These are phyloP conservation scores for Clonostachys rosea DNA, from an alignment of 2,329 filamentous ascomycete species.

Conservation along the genomic window DNA sequence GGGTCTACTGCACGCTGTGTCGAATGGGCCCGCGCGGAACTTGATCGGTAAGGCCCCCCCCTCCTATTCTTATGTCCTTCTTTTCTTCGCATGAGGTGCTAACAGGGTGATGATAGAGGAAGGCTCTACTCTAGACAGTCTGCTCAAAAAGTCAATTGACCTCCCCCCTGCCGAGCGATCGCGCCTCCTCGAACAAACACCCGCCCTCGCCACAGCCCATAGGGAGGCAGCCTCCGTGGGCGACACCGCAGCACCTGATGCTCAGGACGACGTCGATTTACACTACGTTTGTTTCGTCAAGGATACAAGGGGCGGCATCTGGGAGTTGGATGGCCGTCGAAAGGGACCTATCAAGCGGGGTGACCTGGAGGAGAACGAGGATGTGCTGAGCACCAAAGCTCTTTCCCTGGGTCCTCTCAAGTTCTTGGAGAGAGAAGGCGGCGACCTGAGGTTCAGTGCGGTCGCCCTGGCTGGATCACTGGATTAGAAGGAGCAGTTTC, in stretches of 20 bases:
- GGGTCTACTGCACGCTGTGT: slow-evolving; percentile 76
- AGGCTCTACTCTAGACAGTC: slow-evolving; percentile 52
- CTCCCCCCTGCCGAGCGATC: slow-evolving; percentile 64
- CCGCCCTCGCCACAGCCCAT: slow-evolving; percentile 74
- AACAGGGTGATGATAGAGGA: slow-evolving; percentile 24
- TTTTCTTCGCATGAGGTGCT: background rate
- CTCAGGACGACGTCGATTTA: slow-evolving; percentile 79
- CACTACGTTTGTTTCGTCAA: slow-evolving; percentile 97
- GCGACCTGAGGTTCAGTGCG: slow-evolving; percentile 54
- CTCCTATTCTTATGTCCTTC: background rate
- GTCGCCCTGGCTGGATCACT: slow-evolving; percentile 48
- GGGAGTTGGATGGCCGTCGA: slow-evolving; percentile 56
- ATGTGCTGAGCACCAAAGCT: slow-evolving; percentile 71
- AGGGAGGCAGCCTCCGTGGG: slow-evolving; percentile 70
- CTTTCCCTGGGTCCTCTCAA: slow-evolving; percentile 62
- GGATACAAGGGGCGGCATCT: slow-evolving; percentile 55
- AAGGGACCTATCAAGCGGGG: slow-evolving; percentile 56
- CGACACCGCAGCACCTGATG: slow-evolving; percentile 73
- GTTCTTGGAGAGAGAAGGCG: slow-evolving; percentile 51
- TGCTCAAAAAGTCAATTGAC: slow-evolving; percentile 68
- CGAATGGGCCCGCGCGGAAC: slow-evolving; percentile 66
- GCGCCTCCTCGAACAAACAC: slow-evolving; percentile 70
- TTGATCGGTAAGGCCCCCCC: slow-evolving; percentile 44
- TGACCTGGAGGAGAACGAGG: slow-evolving; percentile 52
- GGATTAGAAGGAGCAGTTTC: slow-evolving; percentile 24